Base-by-base conservation (phyloP, 306 rosid species). In the Rosa persica region DNA sequence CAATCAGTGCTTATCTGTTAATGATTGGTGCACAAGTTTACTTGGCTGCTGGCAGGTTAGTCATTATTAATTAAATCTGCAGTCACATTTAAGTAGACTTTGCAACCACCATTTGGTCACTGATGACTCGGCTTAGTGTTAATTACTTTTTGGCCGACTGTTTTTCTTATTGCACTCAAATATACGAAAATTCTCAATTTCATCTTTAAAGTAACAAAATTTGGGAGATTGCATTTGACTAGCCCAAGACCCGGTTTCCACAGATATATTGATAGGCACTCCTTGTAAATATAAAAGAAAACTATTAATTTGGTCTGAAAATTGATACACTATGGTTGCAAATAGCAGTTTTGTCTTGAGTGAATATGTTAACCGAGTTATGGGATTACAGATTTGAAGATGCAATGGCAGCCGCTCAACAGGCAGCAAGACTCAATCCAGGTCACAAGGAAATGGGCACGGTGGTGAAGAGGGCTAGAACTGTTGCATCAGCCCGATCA, bases 11-110 rank as follows among this genome's bases (percentile, higher is more conserved):
- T 39, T 89, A 90, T 79, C 8, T 89, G 20, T 80, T 86, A 81
- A 84, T 86, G 93, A 85, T 89, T 54, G 84, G 88, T 30, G 89
- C 97, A 55, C 96, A 88, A 64, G 84, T 89, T 73, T 85, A 88
- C 87, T 79, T 87, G 89, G 91, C 96, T 60, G 80, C 84, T 61
- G 98, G 98, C 87, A 96, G 99, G 99, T 96, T 80, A 78, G 90
- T 70, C 6, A 68, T 1, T 22, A 62, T 25, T 75, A 23, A 62
- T 43, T 30, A 27, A 62, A 75, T 19, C 36, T 61, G 42, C 44
- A 44, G 30, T 36, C 30, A 19, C 44, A 25, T 72, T 17, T 17
- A 34, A 51, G 36, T 49, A n/a, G 73, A 68, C 54, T 44, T 44
- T 42, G 38, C 54, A 68, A n/a, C 54, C 34, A 68, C 73, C 54